phyloP scores from a whole-genome alignment of 2,329 filamentous ascomycete genomes.

The Neofusicoccum ribis region DNA sequence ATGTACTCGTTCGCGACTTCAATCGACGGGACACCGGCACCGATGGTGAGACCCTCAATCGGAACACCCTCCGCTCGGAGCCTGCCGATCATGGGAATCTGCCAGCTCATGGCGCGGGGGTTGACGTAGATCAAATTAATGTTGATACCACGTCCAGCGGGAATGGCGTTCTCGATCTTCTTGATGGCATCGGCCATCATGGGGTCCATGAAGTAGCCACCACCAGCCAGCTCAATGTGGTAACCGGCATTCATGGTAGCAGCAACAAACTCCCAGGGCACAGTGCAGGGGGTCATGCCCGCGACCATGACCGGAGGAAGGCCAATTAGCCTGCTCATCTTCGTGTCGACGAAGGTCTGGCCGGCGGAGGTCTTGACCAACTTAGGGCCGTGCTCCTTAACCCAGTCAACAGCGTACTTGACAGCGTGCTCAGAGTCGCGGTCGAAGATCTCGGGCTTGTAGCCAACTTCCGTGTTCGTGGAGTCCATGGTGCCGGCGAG shows the following conservation, averaged over 20 bases:
- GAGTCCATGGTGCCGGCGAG: conserved; percentile 91
- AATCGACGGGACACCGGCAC: conserved; percentile 50
- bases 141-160: conserved; percentile 52
- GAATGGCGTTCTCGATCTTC: conserved; percentile 46
- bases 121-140: conserved; percentile 57
- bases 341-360: conserved; percentile 91
- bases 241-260: conserved; percentile 56
- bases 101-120: conserved; percentile 54
- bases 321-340: conserved; percentile 55
- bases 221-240: conserved; percentile 51
- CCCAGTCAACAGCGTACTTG: conserved; percentile 95
- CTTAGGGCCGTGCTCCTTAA: conserved; percentile 93
- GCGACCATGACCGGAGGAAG: conserved; percentile 50
- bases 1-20: conserved; percentile 52
- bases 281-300: conserved; percentile 51
- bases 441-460: conserved; percentile 97
- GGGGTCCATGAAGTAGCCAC: conserved; percentile 51
- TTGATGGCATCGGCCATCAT: conserved; percentile 48
- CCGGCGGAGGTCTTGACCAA: conserved; percentile 87
- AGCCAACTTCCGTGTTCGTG: conserved; percentile 86
- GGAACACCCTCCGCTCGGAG: conserved; percentile 49
- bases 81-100: conserved; percentile 52
- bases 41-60: conserved; percentile 50
- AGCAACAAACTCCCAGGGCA: conserved; percentile 52
- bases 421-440: conserved; percentile 93